A percentile compares a stretch with the other conserved stretches of the same genome.
Evolutionary conservation across 805 yeast species (phyloP).

Genomic region (Hanseniaspora thailandica): DNA sequence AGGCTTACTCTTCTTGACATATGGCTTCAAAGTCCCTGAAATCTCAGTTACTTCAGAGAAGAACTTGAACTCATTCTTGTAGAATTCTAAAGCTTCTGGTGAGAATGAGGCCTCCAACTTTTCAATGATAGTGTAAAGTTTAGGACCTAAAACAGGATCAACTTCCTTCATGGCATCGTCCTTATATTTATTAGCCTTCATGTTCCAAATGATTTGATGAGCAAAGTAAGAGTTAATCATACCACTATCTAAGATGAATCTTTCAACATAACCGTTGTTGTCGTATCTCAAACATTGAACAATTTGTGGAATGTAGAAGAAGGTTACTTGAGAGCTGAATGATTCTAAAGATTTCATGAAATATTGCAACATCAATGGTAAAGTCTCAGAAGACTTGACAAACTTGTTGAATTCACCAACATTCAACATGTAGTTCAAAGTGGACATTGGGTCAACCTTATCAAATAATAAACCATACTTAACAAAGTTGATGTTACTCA

Average conservation of each 20-base stretch:
- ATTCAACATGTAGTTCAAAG: conserved; percentile 73
- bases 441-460: conserved; percentile 67
- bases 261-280: conserved; percentile 68
- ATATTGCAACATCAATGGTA: conserved; percentile 53
- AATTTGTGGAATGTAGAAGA: conserved; percentile 95
- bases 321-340: conserved; percentile 76
- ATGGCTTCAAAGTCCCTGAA: conserved; percentile 91
- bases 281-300: conserved; percentile 87
- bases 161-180: conserved; percentile 79
- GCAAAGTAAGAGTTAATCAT: conserved; percentile 83
- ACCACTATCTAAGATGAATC: conserved; percentile 84
- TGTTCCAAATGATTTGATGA: conserved; percentile 97
- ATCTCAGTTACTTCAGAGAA: conserved; percentile 85
- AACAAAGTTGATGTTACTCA: conserved; percentile 15
- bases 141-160: conserved; percentile 67
- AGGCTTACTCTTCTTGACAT: conserved; percentile 83
- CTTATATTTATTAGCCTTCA: conserved; percentile 81
- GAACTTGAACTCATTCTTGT: conserved; percentile 74
- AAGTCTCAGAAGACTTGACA: conserved; percentile 5
- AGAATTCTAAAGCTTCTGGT: conserved; percentile 50
- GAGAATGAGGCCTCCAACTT: conserved; percentile 54
- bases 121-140: conserved; percentile 58
- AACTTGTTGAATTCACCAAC: conserved; percentile 51
- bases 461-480: conserved; percentile 52
- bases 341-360: conserved; percentile 81